Conservation (phyloP, 164 flowering plant species). For the Magnolia changhungtana region DNA sequence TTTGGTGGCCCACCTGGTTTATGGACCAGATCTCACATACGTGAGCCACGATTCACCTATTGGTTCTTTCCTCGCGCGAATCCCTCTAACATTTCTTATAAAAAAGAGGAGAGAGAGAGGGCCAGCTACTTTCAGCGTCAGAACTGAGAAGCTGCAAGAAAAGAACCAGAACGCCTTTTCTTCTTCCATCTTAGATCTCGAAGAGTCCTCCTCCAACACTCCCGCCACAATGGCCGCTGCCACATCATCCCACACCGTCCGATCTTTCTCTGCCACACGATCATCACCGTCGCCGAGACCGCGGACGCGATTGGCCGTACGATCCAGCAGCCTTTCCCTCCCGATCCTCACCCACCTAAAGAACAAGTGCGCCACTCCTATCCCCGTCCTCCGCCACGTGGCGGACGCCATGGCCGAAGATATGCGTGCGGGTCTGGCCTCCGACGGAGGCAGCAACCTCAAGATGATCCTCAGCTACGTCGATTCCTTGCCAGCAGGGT, state of each 20-base stretch:
- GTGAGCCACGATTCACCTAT: too few relatives aligned
- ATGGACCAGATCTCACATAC: too few relatives aligned
- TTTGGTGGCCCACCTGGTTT: too few relatives aligned
- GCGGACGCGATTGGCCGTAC: conserved; percentile 33
- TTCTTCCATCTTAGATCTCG: conserved; percentile 18
- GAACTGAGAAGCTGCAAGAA: neutral
- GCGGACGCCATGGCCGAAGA: conserved; percentile 73
- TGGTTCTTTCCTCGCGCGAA: too few relatives aligned
- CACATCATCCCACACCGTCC: conserved; percentile 28
- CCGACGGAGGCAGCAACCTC: conserved; percentile 73
- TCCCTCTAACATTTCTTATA: too few relatives aligned
- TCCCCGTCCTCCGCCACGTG: conserved; percentile 67
- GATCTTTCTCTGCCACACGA: conserved; percentile 29
- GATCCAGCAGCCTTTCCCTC: conserved; percentile 32
- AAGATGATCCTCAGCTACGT: conserved; percentile 85
- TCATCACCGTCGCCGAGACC: conserved; percentile 17
- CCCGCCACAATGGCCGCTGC: conserved; percentile 34
- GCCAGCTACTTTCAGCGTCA: neutral
- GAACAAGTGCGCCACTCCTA: conserved; percentile 64
- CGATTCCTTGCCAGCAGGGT: conserved; percentile 73
- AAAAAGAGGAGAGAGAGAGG: neutral
- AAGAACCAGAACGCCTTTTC: neutral
- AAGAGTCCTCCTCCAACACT: neutral
- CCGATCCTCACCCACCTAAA: conserved; percentile 56
- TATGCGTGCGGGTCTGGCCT: conserved; percentile 76